Percentiles rank a stretch among this genome's conserved stretches.
These are phyloP conservation scores for Handroanthus guayacan DNA, from an alignment of 257 asterid species.

Conservation along the genomic window DNA sequence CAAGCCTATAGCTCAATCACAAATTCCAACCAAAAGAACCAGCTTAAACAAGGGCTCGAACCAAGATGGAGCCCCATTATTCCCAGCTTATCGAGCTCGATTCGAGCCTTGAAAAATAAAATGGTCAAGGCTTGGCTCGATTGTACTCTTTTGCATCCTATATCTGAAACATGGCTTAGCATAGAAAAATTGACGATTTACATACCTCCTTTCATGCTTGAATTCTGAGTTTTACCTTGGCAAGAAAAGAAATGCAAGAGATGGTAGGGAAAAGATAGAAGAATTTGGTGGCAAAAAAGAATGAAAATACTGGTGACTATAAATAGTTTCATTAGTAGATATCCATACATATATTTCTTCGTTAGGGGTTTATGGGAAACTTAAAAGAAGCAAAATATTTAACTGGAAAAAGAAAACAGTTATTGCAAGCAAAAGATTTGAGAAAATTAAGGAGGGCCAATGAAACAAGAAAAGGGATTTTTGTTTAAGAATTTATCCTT, in stretches of 20 bases:
- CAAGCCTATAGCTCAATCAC: too few species aligned
- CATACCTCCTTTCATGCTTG: conserved; percentile 10
- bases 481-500: neutral
- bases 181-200: neutral
- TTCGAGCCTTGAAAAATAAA: too few species aligned
- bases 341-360: neutral
- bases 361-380: conserved; percentile 31
- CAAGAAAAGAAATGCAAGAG: conserved; percentile 27
- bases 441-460: conserved; percentile 40
- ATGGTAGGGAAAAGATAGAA: conserved; percentile 17
- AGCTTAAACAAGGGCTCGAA: too few species aligned
- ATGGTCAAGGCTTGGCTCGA: too few species aligned
- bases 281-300: conserved; percentile 2
- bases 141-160: too few species aligned
- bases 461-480: conserved; percentile 29
- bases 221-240: conserved; percentile 19
- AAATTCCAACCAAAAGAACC: too few species aligned
- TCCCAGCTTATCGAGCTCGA: too few species aligned
- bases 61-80: too few species aligned
- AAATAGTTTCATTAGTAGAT: neutral
- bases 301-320: neutral
- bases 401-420: neutral
- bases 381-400: conserved; percentile 24
- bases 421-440: neutral
- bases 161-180: too few species aligned